These are phyloP conservation scores for Phytophthora cajani DNA, from an alignment of 352 stramenopile species.

Conservation along the genomic window DNA sequence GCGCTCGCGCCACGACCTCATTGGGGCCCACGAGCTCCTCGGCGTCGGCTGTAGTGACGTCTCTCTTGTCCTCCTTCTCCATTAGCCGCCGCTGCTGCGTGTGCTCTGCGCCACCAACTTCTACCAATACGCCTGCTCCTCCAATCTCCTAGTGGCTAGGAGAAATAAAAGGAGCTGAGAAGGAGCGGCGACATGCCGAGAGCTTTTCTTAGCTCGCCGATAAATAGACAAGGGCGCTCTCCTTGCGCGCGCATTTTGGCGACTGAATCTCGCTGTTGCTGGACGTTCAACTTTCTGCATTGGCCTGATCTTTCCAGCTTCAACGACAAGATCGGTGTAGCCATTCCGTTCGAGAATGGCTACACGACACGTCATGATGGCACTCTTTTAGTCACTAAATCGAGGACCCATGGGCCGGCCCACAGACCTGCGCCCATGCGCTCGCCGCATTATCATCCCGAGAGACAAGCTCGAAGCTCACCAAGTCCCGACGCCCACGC, in stretches of 20 bases:
- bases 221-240: not conserved
- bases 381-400: constrained; percentile 33
- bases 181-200: not conserved
- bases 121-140: constrained; percentile 7
- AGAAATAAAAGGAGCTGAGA: constrained; percentile 8
- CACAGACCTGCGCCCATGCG: no score
- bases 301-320: not conserved
- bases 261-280: not conserved
- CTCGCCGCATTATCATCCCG: not conserved
- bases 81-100: constrained; percentile 4
- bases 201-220: constrained; percentile 16
- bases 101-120: constrained; percentile 5
- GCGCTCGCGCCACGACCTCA: constrained; percentile 68
- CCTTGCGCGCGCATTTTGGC: not conserved
- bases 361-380: constrained; percentile 34
- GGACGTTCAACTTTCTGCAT: no score
- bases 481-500: constrained; percentile 3
- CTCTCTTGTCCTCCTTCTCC: constrained; percentile 19
- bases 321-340: constrained; percentile 1
- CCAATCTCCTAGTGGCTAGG: not conserved
- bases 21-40: constrained; percentile 46
- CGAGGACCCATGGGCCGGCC: not conserved
- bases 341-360: not conserved
- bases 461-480: constrained; percentile 1
- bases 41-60: not conserved